phyloP scores from a whole-genome alignment of 371 early-diverging fungal genomes.

The Parasitella parasitica region DNA sequence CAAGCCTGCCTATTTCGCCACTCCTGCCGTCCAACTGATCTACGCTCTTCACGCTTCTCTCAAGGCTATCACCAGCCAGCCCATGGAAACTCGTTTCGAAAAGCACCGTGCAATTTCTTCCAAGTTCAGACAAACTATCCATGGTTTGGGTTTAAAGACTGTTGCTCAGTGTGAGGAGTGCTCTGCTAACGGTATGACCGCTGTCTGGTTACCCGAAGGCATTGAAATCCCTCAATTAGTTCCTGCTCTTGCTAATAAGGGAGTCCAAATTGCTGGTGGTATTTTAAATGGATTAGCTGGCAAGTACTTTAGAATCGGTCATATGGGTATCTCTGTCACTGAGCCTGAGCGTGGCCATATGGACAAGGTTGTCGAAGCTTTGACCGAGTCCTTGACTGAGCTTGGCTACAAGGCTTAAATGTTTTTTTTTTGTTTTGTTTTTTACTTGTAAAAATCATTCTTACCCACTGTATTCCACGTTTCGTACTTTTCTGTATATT shows the following conservation, averaged over 20 bases:
- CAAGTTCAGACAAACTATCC: conserved; percentile 70
- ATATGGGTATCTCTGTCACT: conserved; percentile 91
- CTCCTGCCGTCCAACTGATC: conserved; percentile 95
- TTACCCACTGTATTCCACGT: not conserved
- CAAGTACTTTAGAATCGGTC: conserved; percentile 94
- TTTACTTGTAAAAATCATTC: too few relatives aligned
- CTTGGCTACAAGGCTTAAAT: conserved; percentile 46
- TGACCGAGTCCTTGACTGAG: conserved; percentile 69
- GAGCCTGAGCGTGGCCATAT: conserved; percentile 75
- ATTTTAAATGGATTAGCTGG: conserved; percentile 82
- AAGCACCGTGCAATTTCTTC: conserved; percentile 72
- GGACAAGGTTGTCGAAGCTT: conserved; percentile 71
- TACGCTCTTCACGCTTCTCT: conserved; percentile 86
- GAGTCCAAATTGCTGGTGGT: conserved; percentile 94
- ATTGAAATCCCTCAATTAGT: conserved; percentile 79
- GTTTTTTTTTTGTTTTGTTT: not conserved
- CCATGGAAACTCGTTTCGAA: conserved; percentile 71
- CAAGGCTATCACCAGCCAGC: conserved; percentile 69
- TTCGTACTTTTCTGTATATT: not conserved
- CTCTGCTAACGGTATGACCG: conserved; percentile 92
- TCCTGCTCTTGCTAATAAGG: conserved; percentile 70
- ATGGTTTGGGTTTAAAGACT: conserved; percentile 75
- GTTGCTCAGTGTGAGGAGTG: conserved; percentile 62
- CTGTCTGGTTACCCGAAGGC: conserved; percentile 90
- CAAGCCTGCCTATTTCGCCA: conserved; percentile 93